phyloP scores from a whole-genome alignment of 257 asterid genomes.

The Solanum piurae region DNA sequence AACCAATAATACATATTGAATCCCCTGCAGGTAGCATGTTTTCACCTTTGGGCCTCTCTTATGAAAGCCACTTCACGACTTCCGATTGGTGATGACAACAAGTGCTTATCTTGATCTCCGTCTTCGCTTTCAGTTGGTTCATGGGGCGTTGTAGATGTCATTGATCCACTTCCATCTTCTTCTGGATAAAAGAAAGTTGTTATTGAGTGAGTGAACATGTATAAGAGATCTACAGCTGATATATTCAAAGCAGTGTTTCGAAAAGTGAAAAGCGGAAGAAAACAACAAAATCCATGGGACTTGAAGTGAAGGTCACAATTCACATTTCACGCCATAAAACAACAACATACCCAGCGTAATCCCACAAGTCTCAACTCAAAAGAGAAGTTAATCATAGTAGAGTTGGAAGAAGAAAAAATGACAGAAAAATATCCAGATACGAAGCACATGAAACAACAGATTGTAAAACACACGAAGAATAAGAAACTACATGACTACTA shows the following conservation, averaged over 20 bases:
- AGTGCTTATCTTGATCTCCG: conserved; percentile 30
- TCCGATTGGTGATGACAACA: conserved; percentile 19
- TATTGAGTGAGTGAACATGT: neutral
- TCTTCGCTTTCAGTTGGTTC: conserved; percentile 37
- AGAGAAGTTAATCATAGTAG: neutral
- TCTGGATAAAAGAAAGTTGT: conserved; percentile 3
- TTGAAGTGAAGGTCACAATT: neutral
- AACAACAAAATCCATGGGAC: neutral
- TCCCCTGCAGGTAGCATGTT: neutral
- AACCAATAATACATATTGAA: neutral
- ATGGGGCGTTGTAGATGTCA: conserved; percentile 13
- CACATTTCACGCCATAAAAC: neutral
- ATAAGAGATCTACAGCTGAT: neutral
- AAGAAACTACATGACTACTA: neutral
- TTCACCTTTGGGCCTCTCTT: conserved; percentile 26
- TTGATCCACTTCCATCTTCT: conserved; percentile 31
- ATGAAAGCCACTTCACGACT: conserved; percentile 29
- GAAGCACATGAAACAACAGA: neutral
- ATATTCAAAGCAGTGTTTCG: neutral
- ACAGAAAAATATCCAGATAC: neutral
- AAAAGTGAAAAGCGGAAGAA: neutral
- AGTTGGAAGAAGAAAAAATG: neutral
- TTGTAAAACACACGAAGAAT: neutral
- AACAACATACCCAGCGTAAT: neutral
- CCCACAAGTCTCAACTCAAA: neutral